Base-by-base conservation (phyloP, 768 basidiomycete species). In the Tylopilus sp. region DNA sequence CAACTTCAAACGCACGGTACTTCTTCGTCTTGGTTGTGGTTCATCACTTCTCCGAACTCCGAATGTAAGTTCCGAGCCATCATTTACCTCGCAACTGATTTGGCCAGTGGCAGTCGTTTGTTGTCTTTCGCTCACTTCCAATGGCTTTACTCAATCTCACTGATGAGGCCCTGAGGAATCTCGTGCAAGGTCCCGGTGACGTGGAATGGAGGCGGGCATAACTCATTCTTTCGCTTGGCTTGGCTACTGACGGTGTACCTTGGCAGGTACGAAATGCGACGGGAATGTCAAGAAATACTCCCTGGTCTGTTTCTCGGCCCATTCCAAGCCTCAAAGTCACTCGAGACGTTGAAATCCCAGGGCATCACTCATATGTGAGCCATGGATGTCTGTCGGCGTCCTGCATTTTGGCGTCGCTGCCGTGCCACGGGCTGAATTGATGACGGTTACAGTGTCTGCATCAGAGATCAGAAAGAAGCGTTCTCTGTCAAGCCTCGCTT, bases 261-360 rank as follows among this genome's bases (percentile, higher is more conserved):
- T n/a, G n/a, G n/a, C 40, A 91, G 88, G 62, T 97, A 97, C 63
- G 93, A 95, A 71, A 95, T 97, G 94, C 79, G 93, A 26, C 76
- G 93, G n/a, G 88, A 95, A 62, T 92, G 91, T 60, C 93, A 97
- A 71, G 88, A 94, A 68, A 95, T 95, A 57, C 74, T 91, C 0
- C 86, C 90, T 22, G 82, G 83, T 17, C 81, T 97, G 33, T 75
- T 83, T 23, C 81, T 97, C 6, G 93, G 93, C 1, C 92, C 93
- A 3, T 91, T 94, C 55, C 86, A 89, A 57, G 89, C 88, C 9
- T 91, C 90, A 1, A 95, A 94, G 66, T 86, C 87, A 1, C 72
- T 91, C 23, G 79, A 86, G 13, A 81, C 80, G 2, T 79, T 97
- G 11, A 71, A 74, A 38, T 67, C 68, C 8, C 78, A 88, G n/a